Evolutionary conservation across 23 red algal genomes (phyloP).

Genomic region (Porphyridium purpureum): DNA sequence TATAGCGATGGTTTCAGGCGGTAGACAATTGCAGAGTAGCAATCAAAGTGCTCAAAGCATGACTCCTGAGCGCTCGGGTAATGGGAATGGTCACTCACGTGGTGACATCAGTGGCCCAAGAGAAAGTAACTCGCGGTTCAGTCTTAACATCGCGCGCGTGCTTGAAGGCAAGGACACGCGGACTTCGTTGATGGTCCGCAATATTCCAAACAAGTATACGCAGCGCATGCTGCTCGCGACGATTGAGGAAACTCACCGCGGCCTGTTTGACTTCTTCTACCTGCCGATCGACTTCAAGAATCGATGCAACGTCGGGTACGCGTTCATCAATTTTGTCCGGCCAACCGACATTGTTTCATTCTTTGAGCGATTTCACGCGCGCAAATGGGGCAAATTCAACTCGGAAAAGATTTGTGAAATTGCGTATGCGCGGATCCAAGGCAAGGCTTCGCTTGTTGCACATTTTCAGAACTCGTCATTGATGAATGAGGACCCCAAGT

Average conservation of each 20-base stretch:
- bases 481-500: conserved; percentile 76
- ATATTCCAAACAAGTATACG: conserved; percentile 94
- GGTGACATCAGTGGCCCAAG: background rate
- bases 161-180: conserved; percentile 48
- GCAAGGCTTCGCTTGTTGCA: conserved; percentile 55
- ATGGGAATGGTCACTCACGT: too few relatives aligned
- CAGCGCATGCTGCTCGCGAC: conserved; percentile 69
- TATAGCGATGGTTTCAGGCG: too few relatives aligned
- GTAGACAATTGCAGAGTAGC: too few relatives aligned
- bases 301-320: conserved; percentile 84
- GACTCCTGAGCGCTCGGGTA: too few relatives aligned
- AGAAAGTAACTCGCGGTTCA: conserved; percentile 35
- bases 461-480: conserved; percentile 84
- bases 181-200: conserved; percentile 79
- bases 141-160: conserved; percentile 53
- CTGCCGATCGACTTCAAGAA: conserved; percentile 94
- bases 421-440: conserved; percentile 79
- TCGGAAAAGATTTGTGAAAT: conserved; percentile 91
- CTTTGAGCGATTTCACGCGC: conserved; percentile 70
- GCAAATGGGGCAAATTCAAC: conserved; percentile 83
- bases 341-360: conserved; percentile 55
- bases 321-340: conserved; percentile 80
- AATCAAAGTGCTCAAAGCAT: too few relatives aligned
- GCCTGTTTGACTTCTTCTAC: conserved; percentile 92
- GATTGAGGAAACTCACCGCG: conserved; percentile 45